Evolutionary conservation across 305 asterid genomes (phyloP).

Genomic region (Fraxinus floribunda): DNA sequence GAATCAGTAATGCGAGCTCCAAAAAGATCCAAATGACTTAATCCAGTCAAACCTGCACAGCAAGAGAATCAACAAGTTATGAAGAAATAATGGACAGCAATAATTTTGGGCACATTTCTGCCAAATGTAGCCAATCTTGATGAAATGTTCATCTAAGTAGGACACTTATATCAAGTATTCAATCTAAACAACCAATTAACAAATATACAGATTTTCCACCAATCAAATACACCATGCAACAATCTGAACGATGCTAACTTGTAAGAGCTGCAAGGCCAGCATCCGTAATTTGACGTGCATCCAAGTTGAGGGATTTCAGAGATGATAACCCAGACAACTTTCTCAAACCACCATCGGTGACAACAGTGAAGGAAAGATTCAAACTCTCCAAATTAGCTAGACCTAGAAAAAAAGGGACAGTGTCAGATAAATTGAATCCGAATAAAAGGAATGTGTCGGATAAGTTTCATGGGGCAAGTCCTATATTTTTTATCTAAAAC

Average conservation of each 20-base stretch:
- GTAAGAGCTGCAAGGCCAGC: too few relatives aligned
- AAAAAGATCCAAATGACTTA: constrained; percentile 91
- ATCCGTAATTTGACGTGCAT: too few relatives aligned
- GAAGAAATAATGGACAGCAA: background rate
- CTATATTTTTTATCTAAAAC: background rate
- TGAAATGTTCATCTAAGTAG: background rate
- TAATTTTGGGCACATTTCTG: background rate
- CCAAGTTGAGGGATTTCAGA: too few relatives aligned
- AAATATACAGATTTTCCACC: too few relatives aligned
- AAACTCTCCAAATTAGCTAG: too few relatives aligned
- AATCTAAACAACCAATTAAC: background rate
- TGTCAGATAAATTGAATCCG: background rate
- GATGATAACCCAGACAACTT: too few relatives aligned
- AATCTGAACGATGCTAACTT: too few relatives aligned
- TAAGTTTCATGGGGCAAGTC: background rate
- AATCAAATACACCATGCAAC: too few relatives aligned
- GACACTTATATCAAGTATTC: background rate
- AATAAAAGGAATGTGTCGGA: background rate
- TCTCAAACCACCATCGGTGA: too few relatives aligned
- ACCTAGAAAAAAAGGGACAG: background rate
- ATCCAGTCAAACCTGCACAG: constrained; percentile 77
- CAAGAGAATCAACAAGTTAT: background rate
- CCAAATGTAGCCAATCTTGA: background rate
- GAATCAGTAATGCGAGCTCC: constrained; percentile 95
- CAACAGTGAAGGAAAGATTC: too few relatives aligned